Percentiles rank a stretch among this genome's conserved stretches.
Conservation (phyloP, 805 yeast species). For the Hanseniaspora jakobsenii region DNA sequence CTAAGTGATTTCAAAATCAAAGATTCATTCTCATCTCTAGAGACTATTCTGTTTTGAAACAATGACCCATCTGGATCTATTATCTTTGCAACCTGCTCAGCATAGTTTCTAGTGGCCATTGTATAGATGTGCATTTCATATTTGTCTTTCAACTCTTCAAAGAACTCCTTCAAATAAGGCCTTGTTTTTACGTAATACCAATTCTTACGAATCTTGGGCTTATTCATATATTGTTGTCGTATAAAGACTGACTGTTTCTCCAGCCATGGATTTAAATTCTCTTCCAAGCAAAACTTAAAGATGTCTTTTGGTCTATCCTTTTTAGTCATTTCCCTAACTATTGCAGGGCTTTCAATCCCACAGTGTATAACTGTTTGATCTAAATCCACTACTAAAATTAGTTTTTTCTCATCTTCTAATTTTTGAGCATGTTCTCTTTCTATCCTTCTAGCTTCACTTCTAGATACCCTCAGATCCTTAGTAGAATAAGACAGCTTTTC, state of each 20-base stretch:
- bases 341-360: conserved; percentile 78
- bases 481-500: conserved; percentile 84
- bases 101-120: conserved; percentile 95
- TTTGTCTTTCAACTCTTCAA: conserved; percentile 46
- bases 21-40: conserved; percentile 91
- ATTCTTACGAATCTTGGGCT: conserved; percentile 35
- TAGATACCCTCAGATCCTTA: conserved; percentile 68
- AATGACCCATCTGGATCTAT: conserved; percentile 80
- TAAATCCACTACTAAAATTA: conserved; percentile 86
- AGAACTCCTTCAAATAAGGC: conserved; percentile 72
- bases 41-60: conserved; percentile 83
- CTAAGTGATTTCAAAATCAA: conserved; percentile 78
- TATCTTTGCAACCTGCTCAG: conserved; percentile 73
- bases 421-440: conserved; percentile 56
- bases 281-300: conserved; percentile 61
- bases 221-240: conserved; percentile 47
- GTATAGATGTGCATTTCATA: conserved; percentile 93
- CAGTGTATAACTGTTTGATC: conserved; percentile 98
- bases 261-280: conserved; percentile 35
- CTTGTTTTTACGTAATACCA: conserved; percentile 89
- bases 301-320: conserved; percentile 84
- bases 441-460: conserved; percentile 74
- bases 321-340: conserved; percentile 84
- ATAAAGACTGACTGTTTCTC: conserved; percentile 34
- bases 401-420: conserved; percentile 48